Base-by-base conservation (phyloP, 768 basidiomycete genomes). In the Rhodotorula babjevae region DNA sequence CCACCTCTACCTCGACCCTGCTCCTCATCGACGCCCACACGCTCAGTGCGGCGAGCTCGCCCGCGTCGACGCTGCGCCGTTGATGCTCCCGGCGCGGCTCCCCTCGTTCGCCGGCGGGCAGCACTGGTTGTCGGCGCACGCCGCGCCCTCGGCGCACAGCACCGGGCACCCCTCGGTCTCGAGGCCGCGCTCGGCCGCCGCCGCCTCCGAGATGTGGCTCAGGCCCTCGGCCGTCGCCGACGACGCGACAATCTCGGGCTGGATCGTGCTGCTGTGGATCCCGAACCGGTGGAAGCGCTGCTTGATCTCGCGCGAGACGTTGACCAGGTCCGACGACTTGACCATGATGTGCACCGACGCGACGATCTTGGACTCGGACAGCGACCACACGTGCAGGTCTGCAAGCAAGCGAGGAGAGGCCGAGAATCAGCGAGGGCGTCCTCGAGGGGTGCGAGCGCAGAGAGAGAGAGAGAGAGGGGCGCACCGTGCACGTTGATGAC, bases 301-400 rank as follows among this genome's bases (percentile, higher is more conserved):
- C 68, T 93, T 86, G 74, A 99, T 95, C 56, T 89, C 87, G 52
- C 86, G 86, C 25, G 92, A 91, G 62, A 94, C 86, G 3, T 85
- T 87, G 91, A 97, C 97, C 80, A 97, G 98, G 78, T 96, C 93
- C 67, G 87, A 85, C 31, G 87, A 86, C 61, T 88, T 85, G 52
- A 88, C 88, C 77, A 91, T 86, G 61, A 99, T 92, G 81, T 99
- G 96, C 36, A 99, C 95, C 3, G 91, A 94, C 18, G 94, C 94
- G 56, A 99, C 90, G 66, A 93, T 87, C 80, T 96, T 97, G 68
- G 86, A 87, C 82, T 99, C 96, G 18, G 92, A 94, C 61, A 99
- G 86, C 78, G 95, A 93, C 96, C 96, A 99, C 65, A 98, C 87
- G 82, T 99, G 96, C 40, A 99, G 85, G 79, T 97, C 92, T 61